These are phyloP conservation scores for Polytrichum commune DNA, from an alignment of 225 moss, liverwort and hornwort genomes.

Conservation along the genomic window DNA sequence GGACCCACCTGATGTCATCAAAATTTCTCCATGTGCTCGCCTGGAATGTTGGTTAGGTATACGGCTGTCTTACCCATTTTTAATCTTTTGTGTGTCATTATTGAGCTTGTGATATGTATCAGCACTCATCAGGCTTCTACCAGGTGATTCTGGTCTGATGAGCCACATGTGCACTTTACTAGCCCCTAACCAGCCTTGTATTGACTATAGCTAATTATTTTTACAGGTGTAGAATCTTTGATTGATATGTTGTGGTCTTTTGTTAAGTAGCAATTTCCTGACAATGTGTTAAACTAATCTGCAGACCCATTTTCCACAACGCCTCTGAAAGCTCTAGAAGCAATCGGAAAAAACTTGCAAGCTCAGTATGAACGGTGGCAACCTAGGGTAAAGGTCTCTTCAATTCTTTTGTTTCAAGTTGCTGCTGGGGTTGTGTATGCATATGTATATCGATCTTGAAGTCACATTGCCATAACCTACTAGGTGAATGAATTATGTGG, in stretches of 20 bases:
- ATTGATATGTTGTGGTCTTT: too few relatives aligned
- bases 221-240: too few relatives aligned
- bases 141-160: too few relatives aligned
- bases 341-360: conserved; percentile 88
- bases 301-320: conserved; percentile 89
- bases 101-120: neutral
- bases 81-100: neutral
- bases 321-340: conserved; percentile 82
- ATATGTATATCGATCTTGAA: too few relatives aligned
- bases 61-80: neutral
- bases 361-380: conserved; percentile 97
- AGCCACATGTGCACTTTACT: too few relatives aligned
- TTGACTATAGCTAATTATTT: too few relatives aligned
- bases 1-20: conserved; percentile 97
- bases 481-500: too few relatives aligned
- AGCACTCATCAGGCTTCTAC: too few relatives aligned
- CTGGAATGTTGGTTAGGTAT: conserved; percentile 99
- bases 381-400: conserved; percentile 58
- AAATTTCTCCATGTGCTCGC: conserved; percentile 96
- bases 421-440: neutral
- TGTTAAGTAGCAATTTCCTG: too few relatives aligned
- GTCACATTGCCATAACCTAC: too few relatives aligned
- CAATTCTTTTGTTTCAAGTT: neutral
- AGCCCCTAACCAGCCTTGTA: too few relatives aligned
- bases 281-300: neutral